Percentiles rank a stretch among this genome's conserved stretches.
These are phyloP conservation scores for Ulvella scutata DNA, from an alignment of 139 green algal species.

Conservation along the genomic window DNA sequence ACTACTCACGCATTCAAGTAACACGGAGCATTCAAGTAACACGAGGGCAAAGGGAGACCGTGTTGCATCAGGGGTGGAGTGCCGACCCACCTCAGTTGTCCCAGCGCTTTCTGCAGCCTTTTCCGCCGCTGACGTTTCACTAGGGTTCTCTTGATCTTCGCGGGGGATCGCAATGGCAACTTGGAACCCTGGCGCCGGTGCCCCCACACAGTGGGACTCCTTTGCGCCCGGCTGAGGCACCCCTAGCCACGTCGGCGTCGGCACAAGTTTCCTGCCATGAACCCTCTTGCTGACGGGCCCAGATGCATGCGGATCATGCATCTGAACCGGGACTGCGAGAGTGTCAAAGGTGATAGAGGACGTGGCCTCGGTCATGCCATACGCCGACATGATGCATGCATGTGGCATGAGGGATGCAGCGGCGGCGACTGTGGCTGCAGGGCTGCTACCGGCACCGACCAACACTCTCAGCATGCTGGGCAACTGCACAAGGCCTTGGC, in stretches of 20 bases:
- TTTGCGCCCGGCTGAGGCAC: not conserved
- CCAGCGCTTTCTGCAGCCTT: too few species aligned
- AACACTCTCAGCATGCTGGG: slow-evolving; percentile 16
- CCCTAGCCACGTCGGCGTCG: not conserved
- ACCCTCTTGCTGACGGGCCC: not conserved
- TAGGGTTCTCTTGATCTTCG: not conserved
- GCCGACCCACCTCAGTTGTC: too few species aligned
- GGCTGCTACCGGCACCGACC: slow-evolving; percentile 25
- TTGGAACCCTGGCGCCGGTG: slow-evolving; percentile 25
- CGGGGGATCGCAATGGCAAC: slow-evolving; percentile 10
- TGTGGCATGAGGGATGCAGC: slow-evolving; percentile 25
- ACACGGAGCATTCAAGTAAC: too few species aligned
- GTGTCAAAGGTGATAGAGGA: slow-evolving; percentile 66
- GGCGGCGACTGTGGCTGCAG: not conserved
- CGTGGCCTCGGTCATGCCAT: slow-evolving; percentile 76
- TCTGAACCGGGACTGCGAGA: slow-evolving; percentile 7
- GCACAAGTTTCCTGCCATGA: not conserved
- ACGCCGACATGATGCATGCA: slow-evolving; percentile 46
- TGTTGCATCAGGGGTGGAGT: too few species aligned
- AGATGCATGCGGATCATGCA: not conserved
- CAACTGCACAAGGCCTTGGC: not conserved
- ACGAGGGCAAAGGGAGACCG: too few species aligned
- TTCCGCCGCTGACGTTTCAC: too few species aligned
- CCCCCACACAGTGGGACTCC: slow-evolving; percentile 21
- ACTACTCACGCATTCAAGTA: too few species aligned